Evolutionary conservation across 768 basidiomycete genomes (phyloP), one percentile per base, ranked within the genome.

Genomic region (Termitomyces sp.): DNA sequence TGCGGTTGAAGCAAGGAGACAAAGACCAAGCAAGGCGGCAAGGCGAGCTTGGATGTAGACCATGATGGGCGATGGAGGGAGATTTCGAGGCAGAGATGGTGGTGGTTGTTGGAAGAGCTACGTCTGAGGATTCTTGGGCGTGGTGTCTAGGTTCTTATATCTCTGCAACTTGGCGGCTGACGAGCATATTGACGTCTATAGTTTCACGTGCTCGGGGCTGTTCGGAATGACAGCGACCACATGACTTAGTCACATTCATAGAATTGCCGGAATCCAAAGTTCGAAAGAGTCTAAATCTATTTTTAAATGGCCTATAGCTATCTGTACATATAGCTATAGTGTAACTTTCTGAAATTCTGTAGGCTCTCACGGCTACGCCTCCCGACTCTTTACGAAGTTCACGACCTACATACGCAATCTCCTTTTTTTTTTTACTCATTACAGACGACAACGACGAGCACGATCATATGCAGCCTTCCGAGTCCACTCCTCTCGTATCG

Each of bases 401-500:
- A 46, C 53, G 20, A 47, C 32, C 50, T 12, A 42, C 40, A 42
- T 42, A 63, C 61, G 61, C 32, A 56, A 55, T 32, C 43, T 38
- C 9, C 59, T 0, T 5, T 46, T 37, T 5, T 46, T 37, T 17
- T 45, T 29, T 38, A 36, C n/a, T 42, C 32, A 12, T 48, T 43
- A 11, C 14, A 17, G 5, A 40, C 25, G 40, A 60, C 43, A 8
- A 40, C 25, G 40, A 60, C 43, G 31, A 53, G 14, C 31, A 34
- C 5, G 47, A 56, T 53, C 36, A 59, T 40, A 14, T 56, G 14
- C 52, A 56, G 11, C 43, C 62, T 25, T 36, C 57, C 34, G 65
- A 66, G 56, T 62, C 63, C 15, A 59, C 65, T 12, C 65, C 63
- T 43, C 63, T 66, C 43, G 12, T 63, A n/a, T 42, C 60, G 40